Conservation (phyloP, 345 rosid genomes). For the Citrus trifoliata region DNA sequence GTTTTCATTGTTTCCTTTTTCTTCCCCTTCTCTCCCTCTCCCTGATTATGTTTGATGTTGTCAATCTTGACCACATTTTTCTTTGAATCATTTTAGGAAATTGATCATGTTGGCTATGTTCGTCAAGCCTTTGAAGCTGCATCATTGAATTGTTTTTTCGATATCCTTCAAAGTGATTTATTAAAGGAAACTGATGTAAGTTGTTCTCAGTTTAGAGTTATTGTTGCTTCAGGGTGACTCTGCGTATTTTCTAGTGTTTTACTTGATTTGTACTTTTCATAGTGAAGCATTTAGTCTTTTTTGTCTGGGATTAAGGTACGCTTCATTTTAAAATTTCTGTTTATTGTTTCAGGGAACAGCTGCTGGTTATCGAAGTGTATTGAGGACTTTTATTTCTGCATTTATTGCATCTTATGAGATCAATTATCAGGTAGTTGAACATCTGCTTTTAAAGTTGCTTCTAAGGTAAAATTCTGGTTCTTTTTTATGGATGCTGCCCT, state of each 20-base stretch:
- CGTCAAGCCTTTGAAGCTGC: constrained; percentile 87
- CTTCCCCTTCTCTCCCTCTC: neutral
- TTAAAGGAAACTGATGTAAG: constrained; percentile 77
- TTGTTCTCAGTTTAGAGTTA: constrained; percentile 16
- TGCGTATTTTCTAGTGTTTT: neutral
- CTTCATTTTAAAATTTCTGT: neutral
- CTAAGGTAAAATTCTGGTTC: neutral
- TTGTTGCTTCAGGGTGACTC: constrained; percentile 11
- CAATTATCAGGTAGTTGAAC: constrained; percentile 62
- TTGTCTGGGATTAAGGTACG: neutral
- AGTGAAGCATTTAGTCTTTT: constrained; percentile 2
- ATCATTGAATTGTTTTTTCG: constrained; percentile 66
- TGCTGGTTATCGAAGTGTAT: constrained; percentile 76
- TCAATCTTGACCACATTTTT: constrained; percentile 1
- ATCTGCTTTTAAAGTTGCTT: constrained; percentile 9
- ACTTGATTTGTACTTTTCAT: constrained; percentile 5
- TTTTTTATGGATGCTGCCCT: constrained; percentile 17
- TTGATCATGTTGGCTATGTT: constrained; percentile 79
- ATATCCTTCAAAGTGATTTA: constrained; percentile 65
- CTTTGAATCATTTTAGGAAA: constrained; percentile 50
- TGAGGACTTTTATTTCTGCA: constrained; percentile 86
- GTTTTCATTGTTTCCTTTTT: constrained; percentile 14
- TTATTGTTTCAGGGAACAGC: constrained; percentile 56
- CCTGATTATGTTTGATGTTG: constrained; percentile 7
- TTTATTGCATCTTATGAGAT: constrained; percentile 95